Evolutionary conservation across 1,284 basidiomycete species (phyloP).

Genomic region (Anthracocystis setariae): DNA sequence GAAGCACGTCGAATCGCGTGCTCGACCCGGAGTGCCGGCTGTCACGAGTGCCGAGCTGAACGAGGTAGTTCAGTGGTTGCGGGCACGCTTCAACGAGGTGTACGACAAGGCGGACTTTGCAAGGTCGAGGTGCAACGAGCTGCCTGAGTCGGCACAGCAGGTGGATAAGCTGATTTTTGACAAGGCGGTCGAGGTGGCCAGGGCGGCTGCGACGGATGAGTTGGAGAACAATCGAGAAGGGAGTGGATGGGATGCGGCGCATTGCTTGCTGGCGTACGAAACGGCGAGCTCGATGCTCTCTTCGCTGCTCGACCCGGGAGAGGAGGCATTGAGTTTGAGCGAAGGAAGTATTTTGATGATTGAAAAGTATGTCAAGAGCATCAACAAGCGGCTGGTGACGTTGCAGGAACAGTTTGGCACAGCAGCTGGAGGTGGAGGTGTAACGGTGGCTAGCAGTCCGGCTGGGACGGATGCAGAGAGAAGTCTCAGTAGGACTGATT

Average conservation of each 20-base stretch:
- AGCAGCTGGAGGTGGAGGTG: conserved; percentile 3
- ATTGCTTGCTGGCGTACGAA: conserved; percentile 92
- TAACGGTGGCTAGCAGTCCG: conserved; percentile 10
- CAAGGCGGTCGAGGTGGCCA: conserved; percentile 75
- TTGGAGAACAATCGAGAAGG: conserved; percentile 71
- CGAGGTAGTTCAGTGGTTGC: conserved; percentile 73
- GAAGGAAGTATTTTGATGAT: conserved; percentile 57
- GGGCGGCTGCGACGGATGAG: conserved; percentile 89
- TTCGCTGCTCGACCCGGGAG: conserved; percentile 86
- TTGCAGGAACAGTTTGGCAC: conserved; percentile 45
- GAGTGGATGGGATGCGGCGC: conserved; percentile 75
- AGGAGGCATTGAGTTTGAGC: conserved; percentile 73
- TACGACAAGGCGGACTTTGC: conserved; percentile 73
- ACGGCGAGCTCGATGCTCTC: conserved; percentile 91
- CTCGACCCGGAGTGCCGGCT: conserved; percentile 41
- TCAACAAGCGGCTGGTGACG: conserved; percentile 55
- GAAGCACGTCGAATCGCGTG: conserved; percentile 69
- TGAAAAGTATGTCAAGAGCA: conserved; percentile 64
- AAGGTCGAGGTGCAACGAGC: conserved; percentile 70
- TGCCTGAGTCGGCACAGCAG: conserved; percentile 69
- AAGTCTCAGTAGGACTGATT: conserved; percentile 28
- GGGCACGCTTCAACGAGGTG: conserved; percentile 72
- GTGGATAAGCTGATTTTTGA: conserved; percentile 73
- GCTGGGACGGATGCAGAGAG: conserved; percentile 19
- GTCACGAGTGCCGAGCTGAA: conserved; percentile 71